Evolutionary conservation across 2,329 filamentous ascomycete genomes (phyloP), one percentile per base, ranked within the genome.

Genomic region (Aspergillus aculeatus): DNA sequence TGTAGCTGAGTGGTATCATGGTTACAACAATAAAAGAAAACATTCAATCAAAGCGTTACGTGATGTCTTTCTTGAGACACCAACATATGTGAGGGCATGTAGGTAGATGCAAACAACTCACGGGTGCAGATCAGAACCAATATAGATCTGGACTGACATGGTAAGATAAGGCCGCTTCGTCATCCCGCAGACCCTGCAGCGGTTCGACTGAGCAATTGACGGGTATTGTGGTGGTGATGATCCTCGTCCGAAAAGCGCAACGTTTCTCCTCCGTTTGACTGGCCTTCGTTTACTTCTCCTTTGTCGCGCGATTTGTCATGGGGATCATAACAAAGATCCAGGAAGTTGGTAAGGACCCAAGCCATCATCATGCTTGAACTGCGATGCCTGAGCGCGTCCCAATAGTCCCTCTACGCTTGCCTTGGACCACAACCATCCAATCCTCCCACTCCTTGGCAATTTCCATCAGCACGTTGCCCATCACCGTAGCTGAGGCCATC

Each of bases 381-480:
- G 62, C 48, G 44, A 64, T 62, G 26, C 66, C 68, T 16, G 70
- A 63, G 21, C 68, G 67, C 19, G 66, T 62, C 19, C 63, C 65
- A 14, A 68, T 59, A 19, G 71, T 77, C n/a, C 66, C 71, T 62
- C 70, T 67, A 38, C 75, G 73, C 59, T 74, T 77, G 44, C 80
- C 78, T 63, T 80, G 78, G 21, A 82, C 79, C 32, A 83, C 83
- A 49, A 85, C 84, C 70, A 86, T 87, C 90, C 90, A 94, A 69
- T 94, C 91, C 66, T 93, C 90, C 94, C 94, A 98, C 74, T 98
- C 95, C 66, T 88, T 88, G 55, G 91, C 90, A 70, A 99, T 96
- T 78, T 99, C 95, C 76, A 92, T 94, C 38, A 99, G 80, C n/a
- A 98, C 90, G 21, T 89, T 87, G 48, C 92, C 91, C 95, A 99